Base-by-base conservation (phyloP, 345 rosid species). In the Combretum micranthum region DNA sequence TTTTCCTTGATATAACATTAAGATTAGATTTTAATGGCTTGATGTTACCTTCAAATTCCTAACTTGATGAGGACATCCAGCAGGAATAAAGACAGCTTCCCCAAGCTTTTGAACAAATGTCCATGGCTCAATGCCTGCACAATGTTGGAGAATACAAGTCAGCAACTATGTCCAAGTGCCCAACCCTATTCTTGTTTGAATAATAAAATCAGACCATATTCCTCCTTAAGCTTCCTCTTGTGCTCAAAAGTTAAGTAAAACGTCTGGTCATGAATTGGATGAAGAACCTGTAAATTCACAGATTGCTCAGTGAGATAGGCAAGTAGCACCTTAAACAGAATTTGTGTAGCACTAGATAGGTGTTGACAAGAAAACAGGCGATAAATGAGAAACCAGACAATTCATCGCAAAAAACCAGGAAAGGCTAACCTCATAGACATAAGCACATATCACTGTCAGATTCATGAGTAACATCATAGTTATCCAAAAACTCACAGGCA, bases 11-110 rank as follows among this genome's bases (percentile, higher is more conserved):
- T 3, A 25, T 25, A 25, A 25, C 6, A 25, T 7, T 25, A 3
- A 25, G 6, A 25, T 25, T 25, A 3, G 6, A 25, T 3, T 3
- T 7, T 25, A 25, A 25, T 25, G 32, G 32, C 32, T 25, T 25
- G 6, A 3, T 25, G 4, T 50, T 69, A 76, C 80, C 79, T 72
- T 75, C 63, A 75, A 66, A 60, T 80, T 80, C 45, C 85, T 73
- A 62, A 80, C 85, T 72, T 77, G 83, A 63, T 75, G 75, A 47
- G 85, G 77, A 57, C 83, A 80, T 42, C 85, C 85, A 4, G 82
- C 85, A 47, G 82, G 82, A 51, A 80, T 71, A 45, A 80, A 77
- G 18, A 80, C 85, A 42, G 80, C 80, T 71, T 80, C 83, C n/a
- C 85, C 85, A 53, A 75, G 74, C 52, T 68, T 68, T 39, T 80